Conservation (phyloP, 257 asterid genomes). For the Penstemon newberryi region DNA sequence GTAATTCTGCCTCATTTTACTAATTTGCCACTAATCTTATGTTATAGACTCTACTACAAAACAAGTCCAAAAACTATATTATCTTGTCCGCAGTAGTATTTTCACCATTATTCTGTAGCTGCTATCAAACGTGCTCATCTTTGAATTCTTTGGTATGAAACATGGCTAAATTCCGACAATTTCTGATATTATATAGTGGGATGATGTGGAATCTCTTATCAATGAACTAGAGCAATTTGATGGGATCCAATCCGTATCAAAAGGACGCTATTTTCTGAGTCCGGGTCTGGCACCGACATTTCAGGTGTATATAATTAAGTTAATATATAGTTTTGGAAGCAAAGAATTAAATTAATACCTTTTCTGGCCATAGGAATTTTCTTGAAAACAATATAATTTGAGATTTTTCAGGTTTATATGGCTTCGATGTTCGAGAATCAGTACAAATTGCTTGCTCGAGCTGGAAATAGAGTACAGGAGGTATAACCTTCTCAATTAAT, state of each 20-base stretch:
- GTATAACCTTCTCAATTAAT: constrained; percentile 34
- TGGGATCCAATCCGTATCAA: constrained; percentile 80
- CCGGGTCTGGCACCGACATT: constrained; percentile 97
- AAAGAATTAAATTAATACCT: not conserved
- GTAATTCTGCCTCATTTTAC: too few relatives aligned
- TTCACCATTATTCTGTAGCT: not conserved
- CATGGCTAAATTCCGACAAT: not conserved
- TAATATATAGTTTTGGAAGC: not conserved
- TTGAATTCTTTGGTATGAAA: not conserved
- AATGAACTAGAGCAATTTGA: constrained; percentile 61
- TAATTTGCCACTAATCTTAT: too few relatives aligned
- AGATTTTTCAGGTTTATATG: constrained; percentile 70
- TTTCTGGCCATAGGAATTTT: not conserved
- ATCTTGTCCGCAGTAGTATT: too few relatives aligned
- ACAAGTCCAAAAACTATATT: too few relatives aligned
- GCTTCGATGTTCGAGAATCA: constrained; percentile 79
- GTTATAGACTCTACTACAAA: too few relatives aligned
- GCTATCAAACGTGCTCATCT: constrained; percentile 1
- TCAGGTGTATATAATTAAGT: constrained; percentile 57
- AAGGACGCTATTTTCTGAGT: constrained; percentile 83
- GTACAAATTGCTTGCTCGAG: constrained; percentile 93
- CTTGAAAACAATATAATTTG: not conserved
- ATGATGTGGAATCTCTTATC: constrained; percentile 80
- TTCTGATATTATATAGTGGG: constrained; percentile 55
- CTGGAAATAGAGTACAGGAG: constrained; percentile 89